Base-by-base conservation (phyloP, 352 stramenopile species). In the Pythium phragmiticola region DNA sequence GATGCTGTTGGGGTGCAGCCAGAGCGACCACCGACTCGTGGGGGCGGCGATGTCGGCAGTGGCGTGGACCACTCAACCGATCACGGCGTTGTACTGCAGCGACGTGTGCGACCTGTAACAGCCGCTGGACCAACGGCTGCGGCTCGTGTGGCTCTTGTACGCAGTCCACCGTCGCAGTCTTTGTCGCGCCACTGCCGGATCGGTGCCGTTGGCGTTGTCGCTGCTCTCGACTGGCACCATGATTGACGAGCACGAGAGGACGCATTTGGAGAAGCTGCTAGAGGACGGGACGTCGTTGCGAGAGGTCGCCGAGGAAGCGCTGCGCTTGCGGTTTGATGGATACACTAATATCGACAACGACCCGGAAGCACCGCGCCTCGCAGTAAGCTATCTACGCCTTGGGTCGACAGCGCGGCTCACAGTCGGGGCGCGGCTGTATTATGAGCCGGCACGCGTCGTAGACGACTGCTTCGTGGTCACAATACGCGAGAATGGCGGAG, bases 91-190 rank as follows among this genome's bases (percentile, higher is more conserved):
- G 3, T 23, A 23, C 4, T 52, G 46, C 14, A 19, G 23, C 8
- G 21, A 23, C 11, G 9, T 52, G 7, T 34, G 28, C 9, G 46
- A 52, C 9, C n/a, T n/a, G 6, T 34, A 3, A 14, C 46, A 37
- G 46, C 46, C 8, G 19, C 6, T 34, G 7, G 46, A 52, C 26
- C 21, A 52, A 7, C 8, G 7, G 4, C 4, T 52, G 23, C 46
- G 46, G 21, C 46, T 52, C 46, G 46, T 23, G 46, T 52, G 46
- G 46, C 23, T 52, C 19, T 19, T 34, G 21, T 52, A 36, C 46
- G 46, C 46, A 17, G 4, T 52, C 3, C 39, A 19, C 17, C 3
- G 5, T 3, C 12, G 17, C 16, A 6, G 23, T 37, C 46, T 19
- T 7, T 12, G 46, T 19, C 46, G 8, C 46, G 7, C 8, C 5